Evolutionary conservation across 176 grass and related monocot genomes (phyloP).

Genomic region (Echinochloa phyllopogon): DNA sequence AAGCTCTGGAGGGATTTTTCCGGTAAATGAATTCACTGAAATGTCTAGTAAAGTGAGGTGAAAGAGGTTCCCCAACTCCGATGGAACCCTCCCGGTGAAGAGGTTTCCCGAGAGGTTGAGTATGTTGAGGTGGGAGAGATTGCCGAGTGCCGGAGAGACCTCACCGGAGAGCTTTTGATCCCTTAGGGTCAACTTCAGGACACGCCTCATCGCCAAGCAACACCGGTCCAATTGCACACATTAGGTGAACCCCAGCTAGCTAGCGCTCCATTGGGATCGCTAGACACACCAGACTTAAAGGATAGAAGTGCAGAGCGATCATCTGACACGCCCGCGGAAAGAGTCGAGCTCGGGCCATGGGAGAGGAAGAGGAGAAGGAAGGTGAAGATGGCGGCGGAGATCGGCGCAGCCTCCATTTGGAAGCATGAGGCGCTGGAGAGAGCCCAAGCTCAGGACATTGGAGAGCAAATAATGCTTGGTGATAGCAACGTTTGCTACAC

Average conservation of each 20-base stretch:
- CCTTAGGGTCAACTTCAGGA: constrained; percentile 55
- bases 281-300: constrained; percentile 55
- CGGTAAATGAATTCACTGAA: constrained; percentile 33
- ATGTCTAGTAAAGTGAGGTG: constrained; percentile 43
- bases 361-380: neutral
- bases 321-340: neutral
- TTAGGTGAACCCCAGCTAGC: constrained; percentile 46
- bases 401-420: constrained; percentile 32
- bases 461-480: constrained; percentile 13
- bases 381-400: neutral
- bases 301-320: constrained; percentile 59
- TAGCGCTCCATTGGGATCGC: constrained; percentile 49
- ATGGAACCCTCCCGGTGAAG: constrained; percentile 47
- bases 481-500: constrained; percentile 62
- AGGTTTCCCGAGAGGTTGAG: constrained; percentile 58
- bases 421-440: constrained; percentile 1
- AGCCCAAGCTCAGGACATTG: constrained; percentile 37
- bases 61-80: constrained; percentile 39
- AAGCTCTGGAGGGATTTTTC: constrained; percentile 37
- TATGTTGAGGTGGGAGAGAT: constrained; percentile 71
- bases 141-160: constrained; percentile 57
- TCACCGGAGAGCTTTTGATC: constrained; percentile 55
- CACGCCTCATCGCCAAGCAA: constrained; percentile 47
- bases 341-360: neutral
- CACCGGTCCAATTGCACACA: constrained; percentile 83